Evolutionary conservation across 1,284 basidiomycete species (phyloP), one percentile per base, ranked within the genome.

Genomic region (Cerrena zonata): DNA sequence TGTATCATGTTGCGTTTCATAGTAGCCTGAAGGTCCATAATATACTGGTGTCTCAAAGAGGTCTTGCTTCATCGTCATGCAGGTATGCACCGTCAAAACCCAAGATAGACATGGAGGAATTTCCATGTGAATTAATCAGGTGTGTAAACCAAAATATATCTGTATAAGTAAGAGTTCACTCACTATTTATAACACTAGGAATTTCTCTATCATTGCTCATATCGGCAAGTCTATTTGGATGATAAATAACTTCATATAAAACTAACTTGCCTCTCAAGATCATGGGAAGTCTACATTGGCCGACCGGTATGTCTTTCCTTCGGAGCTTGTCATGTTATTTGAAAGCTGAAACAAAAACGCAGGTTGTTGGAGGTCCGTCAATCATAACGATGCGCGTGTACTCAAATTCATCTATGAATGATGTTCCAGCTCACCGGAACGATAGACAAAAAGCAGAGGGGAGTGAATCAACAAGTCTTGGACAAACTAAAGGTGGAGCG

Each of bases 401-500:
- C 7, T 45, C 5, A 23, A 24, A 24, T 36, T 51, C 24, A 42
- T 38, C 42, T 36, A 42, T 34, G 24, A 36, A 48, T 26, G 60
- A n/a, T 18, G 30, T 2, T 52, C 65, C 19, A 95, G 86, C 75
- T 94, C 64, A 97, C 94, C 39, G 86, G 87, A 12, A 96, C 94
- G 1, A 91, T 94, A 34, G 74, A 80, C 55, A 80, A 77, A 59
- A 79, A 80, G 56, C 67, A 78, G 55, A 69, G 74, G 55, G 82
- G 84, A 34, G 74, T 76, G 55, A 93, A 92, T 60, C 83, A 89
- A 56, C 93, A 96, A 65, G 89, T 95, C n/a, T 68, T 96, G 37
- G 93, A 96, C 68, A 96, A 94, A 63, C 78, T 99, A 50, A 97
- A 97, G 66, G 94, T 99, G 1, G 94, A 99, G 66, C 76, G 92